These are phyloP conservation scores for Penstemon barbatus DNA, from an alignment of 257 asterid genomes.

Conservation along the genomic window DNA sequence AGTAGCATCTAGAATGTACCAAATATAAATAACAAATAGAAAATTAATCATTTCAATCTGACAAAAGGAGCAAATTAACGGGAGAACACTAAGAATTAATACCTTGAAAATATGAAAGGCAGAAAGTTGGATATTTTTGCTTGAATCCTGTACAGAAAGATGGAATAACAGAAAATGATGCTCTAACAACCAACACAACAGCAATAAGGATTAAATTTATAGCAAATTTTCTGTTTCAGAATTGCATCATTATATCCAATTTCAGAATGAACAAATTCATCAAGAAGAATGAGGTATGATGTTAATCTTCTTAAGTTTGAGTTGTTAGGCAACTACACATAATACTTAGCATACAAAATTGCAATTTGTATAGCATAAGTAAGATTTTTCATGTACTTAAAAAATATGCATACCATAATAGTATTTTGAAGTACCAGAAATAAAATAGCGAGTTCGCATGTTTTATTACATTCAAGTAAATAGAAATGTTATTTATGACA, in stretches of 20 bases:
- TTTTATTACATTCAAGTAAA: slow-evolving; percentile 18
- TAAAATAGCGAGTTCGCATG: background rate
- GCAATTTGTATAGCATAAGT: slow-evolving; percentile 14
- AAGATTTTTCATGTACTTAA: background rate
- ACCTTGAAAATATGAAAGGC: slow-evolving; percentile 99
- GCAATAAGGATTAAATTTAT: slow-evolving; percentile 4
- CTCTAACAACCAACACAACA: slow-evolving; percentile 8
- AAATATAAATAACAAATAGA: slow-evolving; percentile 2
- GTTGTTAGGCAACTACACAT: slow-evolving; percentile 1
- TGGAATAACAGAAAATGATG: slow-evolving; percentile 21
- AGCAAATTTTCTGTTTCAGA: slow-evolving; percentile 20
- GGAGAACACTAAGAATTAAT: slow-evolving; percentile 25
- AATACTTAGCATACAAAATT: background rate
- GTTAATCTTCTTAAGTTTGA: slow-evolving; percentile 21
- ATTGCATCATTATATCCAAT: slow-evolving; percentile 2
- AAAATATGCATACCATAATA: background rate
- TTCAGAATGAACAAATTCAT: slow-evolving; percentile 19
- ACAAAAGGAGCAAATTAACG: slow-evolving; percentile 4
- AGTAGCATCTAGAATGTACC: slow-evolving; percentile 17
- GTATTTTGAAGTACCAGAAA: slow-evolving; percentile 13
- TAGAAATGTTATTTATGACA: background rate
- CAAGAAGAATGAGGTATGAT: slow-evolving; percentile 2
- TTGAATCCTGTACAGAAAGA: slow-evolving; percentile 69
- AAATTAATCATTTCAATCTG: slow-evolving; percentile 6
- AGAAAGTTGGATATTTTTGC: slow-evolving; percentile 91